Evolutionary conservation across 345 rosid species (phyloP), one percentile per base, ranked within the genome.

Genomic region (Capsella bursapastoris): DNA sequence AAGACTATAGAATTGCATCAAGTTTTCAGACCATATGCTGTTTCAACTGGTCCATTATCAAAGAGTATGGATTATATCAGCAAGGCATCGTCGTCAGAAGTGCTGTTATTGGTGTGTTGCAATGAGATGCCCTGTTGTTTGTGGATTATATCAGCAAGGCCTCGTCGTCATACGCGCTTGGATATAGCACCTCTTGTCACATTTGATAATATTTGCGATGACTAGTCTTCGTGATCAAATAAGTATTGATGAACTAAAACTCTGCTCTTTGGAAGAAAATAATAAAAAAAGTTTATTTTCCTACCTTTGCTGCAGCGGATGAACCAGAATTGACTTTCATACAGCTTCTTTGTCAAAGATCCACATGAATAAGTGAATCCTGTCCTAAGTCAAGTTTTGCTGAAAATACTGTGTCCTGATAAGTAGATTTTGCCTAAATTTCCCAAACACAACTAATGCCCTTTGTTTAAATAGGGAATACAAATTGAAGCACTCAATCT

Each of bases 291-390:
- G 25, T 22, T 91, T 77, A 18, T 47, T 51, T 66, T 32, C 53
- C 60, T 48, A 35, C 71, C 49, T 90, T 94, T 67, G 96, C 93
- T 67, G 96, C 95, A 72, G 97, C 87, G 73, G 95, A 94, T 22
- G 82, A 91, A 91, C 76, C 76, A 68, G 83, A 84, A 92, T 94
- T 52, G 95, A 91, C 83, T 91, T 88, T 68, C 87, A 91, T 82
- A 91, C 97, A 40, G 93, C 91, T 91, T 91, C 28, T 88, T 94
- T 53, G 98, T 94, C 57, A 91, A 91, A 81, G 96, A 88, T 84
- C 92, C 96, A 62, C 83, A 91, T 59, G 98, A 94, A 82, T 79
- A 68, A 79, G 98, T 91, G 75, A 82, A 5, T 13, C 34, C 8
- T 71, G 8, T 22, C 25, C 25, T 22, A 22, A 22, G 25, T 22